These are phyloP conservation scores for Psidium friedrichsthalianum DNA, from an alignment of 345 rosid genomes.

Conservation along the genomic window DNA sequence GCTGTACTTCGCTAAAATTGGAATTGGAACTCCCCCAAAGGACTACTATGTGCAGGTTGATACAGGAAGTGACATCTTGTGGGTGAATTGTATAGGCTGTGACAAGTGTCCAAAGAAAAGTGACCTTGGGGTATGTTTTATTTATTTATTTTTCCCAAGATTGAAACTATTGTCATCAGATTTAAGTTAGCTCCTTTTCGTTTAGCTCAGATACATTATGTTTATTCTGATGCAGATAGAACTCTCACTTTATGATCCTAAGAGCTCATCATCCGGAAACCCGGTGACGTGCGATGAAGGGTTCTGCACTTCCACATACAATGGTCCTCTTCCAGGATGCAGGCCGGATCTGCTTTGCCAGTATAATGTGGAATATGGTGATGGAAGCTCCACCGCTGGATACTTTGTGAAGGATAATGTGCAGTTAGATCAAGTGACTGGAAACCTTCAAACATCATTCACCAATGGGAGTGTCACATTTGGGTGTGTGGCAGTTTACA, in stretches of 20 bases:
- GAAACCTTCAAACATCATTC: slow-evolving; percentile 18
- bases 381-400: slow-evolving; percentile 42
- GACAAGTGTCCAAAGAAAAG: slow-evolving; percentile 27
- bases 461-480: slow-evolving; percentile 21
- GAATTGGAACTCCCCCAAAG: slow-evolving; percentile 28
- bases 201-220: background rate
- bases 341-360: slow-evolving; percentile 13
- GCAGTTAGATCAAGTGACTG: slow-evolving; percentile 15
- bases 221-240: slow-evolving; percentile 15
- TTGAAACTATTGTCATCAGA: background rate
- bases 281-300: slow-evolving; percentile 17
- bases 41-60: slow-evolving; percentile 39
- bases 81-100: slow-evolving; percentile 38
- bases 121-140: slow-evolving; percentile 27
- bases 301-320: slow-evolving; percentile 24
- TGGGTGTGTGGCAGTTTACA: slow-evolving; percentile 16
- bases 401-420: slow-evolving; percentile 26
- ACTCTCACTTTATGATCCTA: slow-evolving; percentile 25
- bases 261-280: slow-evolving; percentile 11
- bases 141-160: background rate
- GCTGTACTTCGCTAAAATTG: slow-evolving; percentile 33
- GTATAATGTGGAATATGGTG: slow-evolving; percentile 31
- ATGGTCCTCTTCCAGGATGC: slow-evolving; percentile 22
- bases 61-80: slow-evolving; percentile 39
- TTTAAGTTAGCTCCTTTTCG: background rate